These are phyloP conservation scores for Apiotrichum veenhuisii DNA, from an alignment of 1,284 basidiomycete species.

Conservation along the genomic window DNA sequence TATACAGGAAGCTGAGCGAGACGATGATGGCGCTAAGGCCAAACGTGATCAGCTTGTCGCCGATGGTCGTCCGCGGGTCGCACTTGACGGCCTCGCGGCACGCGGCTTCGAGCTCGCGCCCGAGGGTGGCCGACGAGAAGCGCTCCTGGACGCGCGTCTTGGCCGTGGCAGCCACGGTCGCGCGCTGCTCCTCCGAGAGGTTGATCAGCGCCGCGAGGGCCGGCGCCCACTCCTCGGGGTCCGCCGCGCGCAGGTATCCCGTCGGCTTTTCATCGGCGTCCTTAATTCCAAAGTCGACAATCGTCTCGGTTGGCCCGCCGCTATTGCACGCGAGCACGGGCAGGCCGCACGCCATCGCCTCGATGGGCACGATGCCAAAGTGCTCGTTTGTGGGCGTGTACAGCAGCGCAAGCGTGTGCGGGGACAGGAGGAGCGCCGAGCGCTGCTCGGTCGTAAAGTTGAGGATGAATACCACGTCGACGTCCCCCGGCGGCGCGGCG, in stretches of 20 bases:
- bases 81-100: conserved; percentile 55
- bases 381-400: conserved; percentile 97
- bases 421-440: conserved; percentile 64
- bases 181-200: conserved; percentile 54
- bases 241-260: conserved; percentile 63
- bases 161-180: conserved; percentile 57
- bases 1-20: neutral
- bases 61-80: conserved; percentile 31
- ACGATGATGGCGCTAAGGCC: conserved; percentile 13
- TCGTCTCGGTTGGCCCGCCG: conserved; percentile 88
- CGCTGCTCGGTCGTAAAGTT: conserved; percentile 81
- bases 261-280: conserved; percentile 52
- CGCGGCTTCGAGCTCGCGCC: conserved; percentile 60
- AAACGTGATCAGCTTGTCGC: conserved; percentile 33
- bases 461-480: conserved; percentile 74
- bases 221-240: conserved; percentile 63
- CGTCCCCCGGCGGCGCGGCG: conserved; percentile 48
- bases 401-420: conserved; percentile 66
- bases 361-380: conserved; percentile 94
- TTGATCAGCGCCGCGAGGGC: conserved; percentile 62
- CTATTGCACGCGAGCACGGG: conserved; percentile 84
- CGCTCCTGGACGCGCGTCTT: conserved; percentile 57
- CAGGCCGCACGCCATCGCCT: conserved; percentile 87
- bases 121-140: conserved; percentile 66
- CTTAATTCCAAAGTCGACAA: conserved; percentile 56